Percentiles rank a stretch among this genome's conserved stretches.
Evolutionary conservation across 495 filamentous ascomycete species (phyloP).

Genomic region (Trichocladium antarcticum): DNA sequence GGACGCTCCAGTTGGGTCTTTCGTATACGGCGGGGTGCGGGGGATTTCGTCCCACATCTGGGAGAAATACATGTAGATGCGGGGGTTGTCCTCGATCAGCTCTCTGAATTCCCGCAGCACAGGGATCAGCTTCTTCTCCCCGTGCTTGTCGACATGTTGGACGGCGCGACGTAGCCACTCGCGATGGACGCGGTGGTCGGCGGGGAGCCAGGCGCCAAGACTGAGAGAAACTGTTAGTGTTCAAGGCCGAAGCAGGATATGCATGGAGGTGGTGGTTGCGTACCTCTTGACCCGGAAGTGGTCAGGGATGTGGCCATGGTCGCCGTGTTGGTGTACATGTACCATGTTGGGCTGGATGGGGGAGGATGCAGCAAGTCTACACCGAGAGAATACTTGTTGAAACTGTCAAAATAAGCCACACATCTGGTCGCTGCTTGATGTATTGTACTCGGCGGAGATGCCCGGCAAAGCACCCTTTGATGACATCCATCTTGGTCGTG

Average conservation of each 20-base stretch:
- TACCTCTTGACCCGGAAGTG: conserved; percentile 31
- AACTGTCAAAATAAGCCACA: too few relatives aligned
- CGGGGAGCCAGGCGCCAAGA: conserved; percentile 42
- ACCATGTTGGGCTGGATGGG: conserved; percentile 25
- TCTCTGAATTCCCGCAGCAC: conserved; percentile 38
- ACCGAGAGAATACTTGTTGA: background rate
- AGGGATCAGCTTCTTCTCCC: conserved; percentile 32
- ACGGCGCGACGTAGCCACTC: conserved; percentile 40
- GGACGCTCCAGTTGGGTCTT: conserved; percentile 46
- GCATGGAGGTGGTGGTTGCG: conserved; percentile 5
- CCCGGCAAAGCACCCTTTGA: too few relatives aligned
- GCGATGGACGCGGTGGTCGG: conserved; percentile 40
- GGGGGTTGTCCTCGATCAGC: conserved; percentile 37
- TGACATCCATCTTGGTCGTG: background rate
- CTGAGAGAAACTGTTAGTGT: conserved; percentile 19
- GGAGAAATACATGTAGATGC: conserved; percentile 43
- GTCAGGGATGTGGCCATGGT: conserved; percentile 35
- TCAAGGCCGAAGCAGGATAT: background rate
- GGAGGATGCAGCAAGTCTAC: background rate
- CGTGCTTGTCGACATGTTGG: conserved; percentile 35
- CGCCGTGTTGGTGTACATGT: conserved; percentile 35
- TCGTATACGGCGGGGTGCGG: conserved; percentile 42
- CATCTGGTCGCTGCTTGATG: too few relatives aligned
- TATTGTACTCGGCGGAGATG: too few relatives aligned
- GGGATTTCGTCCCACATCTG: conserved; percentile 63